Evolutionary conservation across 805 yeast genomes (phyloP).

Genomic region (Suhomyces pyralidae): DNA sequence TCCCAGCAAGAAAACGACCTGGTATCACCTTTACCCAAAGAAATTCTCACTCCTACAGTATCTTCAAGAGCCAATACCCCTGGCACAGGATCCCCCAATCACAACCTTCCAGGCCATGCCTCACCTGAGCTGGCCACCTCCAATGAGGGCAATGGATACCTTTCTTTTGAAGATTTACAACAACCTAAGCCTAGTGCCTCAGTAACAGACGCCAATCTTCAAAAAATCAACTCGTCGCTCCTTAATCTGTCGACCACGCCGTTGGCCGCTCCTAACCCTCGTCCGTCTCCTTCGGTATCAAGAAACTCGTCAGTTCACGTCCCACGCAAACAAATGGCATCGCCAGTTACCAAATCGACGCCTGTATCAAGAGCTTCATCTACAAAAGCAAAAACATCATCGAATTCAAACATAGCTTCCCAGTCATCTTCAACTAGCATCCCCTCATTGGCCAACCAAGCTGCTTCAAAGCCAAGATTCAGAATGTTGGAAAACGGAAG

Average conservation of each 20-base stretch:
- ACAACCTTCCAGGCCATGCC: slow-evolving; percentile 2
- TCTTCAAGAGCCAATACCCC: slow-evolving; percentile 8
- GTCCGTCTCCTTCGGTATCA: slow-evolving; percentile 9
- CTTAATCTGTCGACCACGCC: neutral
- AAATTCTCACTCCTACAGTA: neutral
- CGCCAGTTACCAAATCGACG: slow-evolving; percentile 10
- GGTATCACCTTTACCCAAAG: slow-evolving; percentile 11
- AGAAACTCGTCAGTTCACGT: slow-evolving; percentile 6
- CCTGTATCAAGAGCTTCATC: slow-evolving; percentile 21
- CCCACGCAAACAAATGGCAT: slow-evolving; percentile 1
- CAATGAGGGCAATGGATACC: slow-evolving; percentile 2
- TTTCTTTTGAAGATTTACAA: slow-evolving; percentile 5
- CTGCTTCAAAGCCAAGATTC: slow-evolving; percentile 44
- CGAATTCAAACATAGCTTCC: slow-evolving; percentile 10
- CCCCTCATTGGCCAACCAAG: slow-evolving; percentile 5
- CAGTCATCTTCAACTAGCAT: slow-evolving; percentile 11
- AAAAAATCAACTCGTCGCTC: slow-evolving; percentile 9
- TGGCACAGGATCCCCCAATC: neutral
- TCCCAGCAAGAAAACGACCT: slow-evolving; percentile 7
- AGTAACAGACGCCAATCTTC: slow-evolving; percentile 8
- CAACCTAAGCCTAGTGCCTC: slow-evolving; percentile 5
- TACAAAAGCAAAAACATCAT: slow-evolving; percentile 12
- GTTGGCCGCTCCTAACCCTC: neutral
- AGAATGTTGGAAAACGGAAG: slow-evolving; percentile 60
- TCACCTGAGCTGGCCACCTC: slow-evolving; percentile 9